A percentile compares a stretch with the other conserved stretches of the same genome.
Evolutionary conservation across 768 basidiomycete species (phyloP).

Genomic region (Imleria badia): DNA sequence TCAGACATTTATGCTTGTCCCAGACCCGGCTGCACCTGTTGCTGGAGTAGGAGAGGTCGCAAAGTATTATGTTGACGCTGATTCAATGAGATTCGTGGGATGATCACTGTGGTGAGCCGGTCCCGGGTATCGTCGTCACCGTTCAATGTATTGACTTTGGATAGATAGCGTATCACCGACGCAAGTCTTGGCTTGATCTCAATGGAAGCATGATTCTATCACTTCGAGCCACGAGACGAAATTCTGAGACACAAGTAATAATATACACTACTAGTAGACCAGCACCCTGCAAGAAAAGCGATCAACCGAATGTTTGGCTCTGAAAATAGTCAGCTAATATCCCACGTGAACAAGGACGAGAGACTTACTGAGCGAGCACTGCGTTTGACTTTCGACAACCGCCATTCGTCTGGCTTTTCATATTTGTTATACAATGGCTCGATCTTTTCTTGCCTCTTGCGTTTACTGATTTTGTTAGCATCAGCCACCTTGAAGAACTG

Average conservation of each 20-base stretch:
- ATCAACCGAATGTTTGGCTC: constrained; percentile 90
- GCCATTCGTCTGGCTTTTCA: constrained; percentile 94
- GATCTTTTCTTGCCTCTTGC: constrained; percentile 95
- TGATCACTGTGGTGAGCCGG: constrained; percentile 30
- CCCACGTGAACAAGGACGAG: constrained; percentile 16
- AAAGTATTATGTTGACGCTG: constrained; percentile 79
- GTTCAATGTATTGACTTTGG: background rate
- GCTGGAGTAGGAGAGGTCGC: constrained; percentile 70
- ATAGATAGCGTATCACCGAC: background rate
- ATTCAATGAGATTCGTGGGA: constrained; percentile 81
- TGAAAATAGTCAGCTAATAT: constrained; percentile 29
- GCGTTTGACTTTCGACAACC: constrained; percentile 87
- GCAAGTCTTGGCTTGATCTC: background rate
- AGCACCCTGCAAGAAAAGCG: background rate
- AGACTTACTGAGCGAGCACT: constrained; percentile 74
- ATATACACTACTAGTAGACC: constrained; percentile 7
- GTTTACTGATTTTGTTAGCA: constrained; percentile 94
- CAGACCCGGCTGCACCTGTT: constrained; percentile 64
- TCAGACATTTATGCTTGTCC: constrained; percentile 83
- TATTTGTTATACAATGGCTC: constrained; percentile 96
- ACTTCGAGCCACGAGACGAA: background rate
- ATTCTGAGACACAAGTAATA: background rate
- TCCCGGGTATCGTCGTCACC: background rate
- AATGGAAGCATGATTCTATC: background rate
- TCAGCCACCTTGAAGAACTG: constrained; percentile 99